Evolutionary conservation across 768 basidiomycete species (phyloP), one percentile per base, ranked within the genome.

Genomic region (Suillus americanus): DNA sequence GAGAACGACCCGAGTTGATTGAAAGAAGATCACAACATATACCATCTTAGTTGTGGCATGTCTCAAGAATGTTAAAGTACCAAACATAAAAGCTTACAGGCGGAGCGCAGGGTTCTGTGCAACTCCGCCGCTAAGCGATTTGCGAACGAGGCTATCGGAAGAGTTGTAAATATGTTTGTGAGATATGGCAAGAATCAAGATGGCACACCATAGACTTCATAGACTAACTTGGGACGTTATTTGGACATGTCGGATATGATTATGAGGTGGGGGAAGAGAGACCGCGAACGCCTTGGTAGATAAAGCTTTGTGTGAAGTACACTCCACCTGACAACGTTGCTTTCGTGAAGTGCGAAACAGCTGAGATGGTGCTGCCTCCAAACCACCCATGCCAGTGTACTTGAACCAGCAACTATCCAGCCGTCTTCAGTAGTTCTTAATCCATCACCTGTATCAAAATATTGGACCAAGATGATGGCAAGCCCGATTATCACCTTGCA

Each of bases 71-170:
- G 30, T 33, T 13, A 13, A 33, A 6, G 3, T 5, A 54, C 10
- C 5, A 12, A 13, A 5, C 20, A 12, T n/a, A 14, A 78, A 81
- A 0, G 80, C 75, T 66, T 69, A 82, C 79, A 82, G 66, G 48
- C 69, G 64, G 16, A 83, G 72, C 65, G 1, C 78, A 5, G 80
- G 81, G 68, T 82, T 84, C 56, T 80, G 71, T 10, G 78, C 70
- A 2, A 81, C 78, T 0, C 77, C 74, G 41, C 83, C 83, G 65
- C 74, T 74, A 3, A 83, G 71, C 10, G 82, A 79, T 23, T 72
- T 66, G 35, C 12, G 20, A 13, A 35, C 33, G 53, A 83, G 75
- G 0, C 79, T 80, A 16, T 83, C 75, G 40, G 79, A 66, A 23
- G 78, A 78, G 33, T n/a, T 13, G 53, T 33, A n/a, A 3, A 35